These are phyloP conservation scores for Penicillium pancosmium DNA, from an alignment of 495 filamentous ascomycete species.

Conservation along the genomic window DNA sequence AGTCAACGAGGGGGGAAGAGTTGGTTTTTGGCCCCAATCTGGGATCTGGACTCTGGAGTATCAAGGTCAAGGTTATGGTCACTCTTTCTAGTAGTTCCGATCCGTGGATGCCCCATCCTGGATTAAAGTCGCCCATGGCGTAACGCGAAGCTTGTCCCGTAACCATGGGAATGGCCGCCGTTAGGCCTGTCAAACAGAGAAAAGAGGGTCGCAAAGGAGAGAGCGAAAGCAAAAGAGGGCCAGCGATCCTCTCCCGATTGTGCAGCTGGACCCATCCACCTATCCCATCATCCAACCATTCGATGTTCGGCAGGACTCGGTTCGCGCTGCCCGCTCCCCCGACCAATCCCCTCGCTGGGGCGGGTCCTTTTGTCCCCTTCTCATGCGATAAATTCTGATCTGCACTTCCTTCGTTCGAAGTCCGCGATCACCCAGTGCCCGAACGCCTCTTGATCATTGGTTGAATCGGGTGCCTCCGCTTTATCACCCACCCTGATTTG, in stretches of 20 bases:
- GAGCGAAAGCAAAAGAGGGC: neutral
- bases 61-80: neutral
- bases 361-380: neutral
- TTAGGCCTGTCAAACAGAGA: constrained; percentile 4
- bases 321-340: neutral
- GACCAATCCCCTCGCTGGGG: neutral
- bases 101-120: neutral
- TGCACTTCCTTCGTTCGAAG: constrained; percentile 3
- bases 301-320: neutral
- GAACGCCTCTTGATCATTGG: neutral
- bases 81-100: neutral
- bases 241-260: constrained; percentile 1
- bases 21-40: neutral
- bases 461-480: neutral
- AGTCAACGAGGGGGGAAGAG: too few species aligned
- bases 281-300: neutral
- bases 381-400: constrained; percentile 6
- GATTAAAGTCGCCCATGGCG: neutral
- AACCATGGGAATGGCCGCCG: constrained; percentile 12
- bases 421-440: neutral
- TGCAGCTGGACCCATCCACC: too few species aligned
- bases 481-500: neutral
- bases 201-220: neutral
- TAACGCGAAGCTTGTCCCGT: constrained; percentile 3
- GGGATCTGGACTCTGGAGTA: neutral